A percentile compares a stretch with the other conserved stretches of the same genome.
These are phyloP conservation scores for Morella rubra DNA, from an alignment of 306 rosid genomes.

Conservation along the genomic window DNA sequence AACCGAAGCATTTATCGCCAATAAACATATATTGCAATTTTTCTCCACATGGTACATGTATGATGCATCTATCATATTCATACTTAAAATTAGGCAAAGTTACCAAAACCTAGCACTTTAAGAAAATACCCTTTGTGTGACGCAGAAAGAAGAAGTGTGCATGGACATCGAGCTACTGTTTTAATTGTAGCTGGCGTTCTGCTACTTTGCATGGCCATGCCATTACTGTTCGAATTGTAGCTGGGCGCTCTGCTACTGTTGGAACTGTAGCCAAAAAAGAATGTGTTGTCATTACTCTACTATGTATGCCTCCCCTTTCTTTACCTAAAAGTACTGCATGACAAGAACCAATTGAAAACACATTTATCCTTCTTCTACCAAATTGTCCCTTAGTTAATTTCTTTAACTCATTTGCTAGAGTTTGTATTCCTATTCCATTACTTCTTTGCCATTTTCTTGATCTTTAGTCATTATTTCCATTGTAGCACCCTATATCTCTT, in stretches of 20 bases:
- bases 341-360: constrained; percentile 19
- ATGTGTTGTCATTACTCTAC: constrained; percentile 24
- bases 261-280: constrained; percentile 33
- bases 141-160: constrained; percentile 53
- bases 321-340: constrained; percentile 14
- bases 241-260: constrained; percentile 40
- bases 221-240: constrained; percentile 37
- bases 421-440: neutral
- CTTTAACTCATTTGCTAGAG: neutral
- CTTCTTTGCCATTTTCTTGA: constrained; percentile 7
- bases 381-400: neutral
- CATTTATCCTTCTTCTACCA: neutral
- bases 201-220: constrained; percentile 33
- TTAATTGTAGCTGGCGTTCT: constrained; percentile 40
- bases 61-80: constrained; percentile 3
- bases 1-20: no score
- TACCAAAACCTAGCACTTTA: constrained; percentile 16
- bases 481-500: neutral
- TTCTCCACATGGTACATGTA: neutral
- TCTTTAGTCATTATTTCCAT: neutral
- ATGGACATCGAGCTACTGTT: constrained; percentile 39
- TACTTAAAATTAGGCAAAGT: constrained; percentile 3
- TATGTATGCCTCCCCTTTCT: constrained; percentile 44
- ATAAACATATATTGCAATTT: neutral
- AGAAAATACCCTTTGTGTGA: constrained; percentile 39